Base-by-base conservation (phyloP, 805 yeast genomes). In the Saturnispora sekii region DNA sequence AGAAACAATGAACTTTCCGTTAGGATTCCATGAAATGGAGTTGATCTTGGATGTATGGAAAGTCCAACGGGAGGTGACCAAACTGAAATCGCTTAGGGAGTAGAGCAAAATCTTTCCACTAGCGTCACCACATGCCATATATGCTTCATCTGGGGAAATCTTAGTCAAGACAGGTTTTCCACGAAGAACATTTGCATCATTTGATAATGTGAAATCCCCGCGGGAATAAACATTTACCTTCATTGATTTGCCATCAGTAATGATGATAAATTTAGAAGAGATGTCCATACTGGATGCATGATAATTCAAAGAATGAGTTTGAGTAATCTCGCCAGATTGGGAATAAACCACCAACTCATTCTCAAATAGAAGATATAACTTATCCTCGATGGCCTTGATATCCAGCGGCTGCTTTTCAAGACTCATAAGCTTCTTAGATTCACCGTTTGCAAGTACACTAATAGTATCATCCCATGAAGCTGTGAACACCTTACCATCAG, bases 11-110 rank as follows among this genome's bases (percentile, higher is more conserved):
- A 74, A 79, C 53, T 81, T 77, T 46, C 84, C 81, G 53, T 83
- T 88, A 9, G 67, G 67, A 38, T 80, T 74, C 98, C 97, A 93
- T 18, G 77, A 63, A 40, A 93, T 84, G 29, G 80, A 74, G 47
- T 77, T 78, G 50, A 93, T 82, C 45, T 75, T 79, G 46, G 95
- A 81, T 2, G 89, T 84, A 61, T 93, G 97, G 78, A 86, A 90
- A 0, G 95, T 81, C 99, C 99, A 93, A 59, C 97, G 76, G 0
- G 94, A 77, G 2, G 97, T 87, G 32, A 79, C 72, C 7, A 85
- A 65, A 3, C 72, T 53, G 41, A 68, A 74, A 34, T 77, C 79
- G 2, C 60, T 61, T 6, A 78, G 60, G 51, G 77, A 72, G 63
- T 77, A 87, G 32, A 89, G 69, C n/a, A 81, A 64, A 51, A 88